Evolutionary conservation across 2,329 filamentous ascomycete species (phyloP), one percentile per base, ranked within the genome.

Genomic region (Fusarium tjaetaba): DNA sequence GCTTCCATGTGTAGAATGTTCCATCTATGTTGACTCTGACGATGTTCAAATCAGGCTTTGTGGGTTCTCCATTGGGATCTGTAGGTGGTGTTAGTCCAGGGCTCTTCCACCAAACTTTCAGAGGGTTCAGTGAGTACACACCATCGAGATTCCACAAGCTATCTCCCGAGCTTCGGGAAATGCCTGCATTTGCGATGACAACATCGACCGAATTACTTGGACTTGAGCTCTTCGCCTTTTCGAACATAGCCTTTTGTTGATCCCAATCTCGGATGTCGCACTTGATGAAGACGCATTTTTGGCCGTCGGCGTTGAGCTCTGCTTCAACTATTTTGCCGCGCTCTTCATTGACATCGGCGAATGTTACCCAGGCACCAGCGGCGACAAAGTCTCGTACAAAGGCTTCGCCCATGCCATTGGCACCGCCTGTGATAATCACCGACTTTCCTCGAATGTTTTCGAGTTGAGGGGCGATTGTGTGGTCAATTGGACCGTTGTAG

Each of bases 101-200:
- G n/a, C 30, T 36, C 32, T 20, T 52, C 18, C 49, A 36, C 49
- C 9, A 36, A 36, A 4, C 0, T 11, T 26, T 4, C 32, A 26
- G 32, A 10, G 4, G 32, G 8, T 3, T 36, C n/a, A 26, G 26
- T 10, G 24, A 48, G 30, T 18, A 67, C 76, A 41, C 36, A 81
- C 82, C 82, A 61, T 84, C 80, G 18, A 84, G 66, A 20, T 76
- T 79, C 80, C 82, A 85, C 26, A 86, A 53, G 49, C 79, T 79
- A 65, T 85, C 83, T 0, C 79, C 78, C 3, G 79, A 76, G 13
- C 73, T 76, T 14, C 73, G 79, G 34, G 76, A 80, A 34, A 86
- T 85, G 16, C 85, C 85, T 3, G 85, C 85, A 71, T 87, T 87
- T 4, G 85, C 84, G 60, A 87, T 82, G 18, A 87, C 85, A 18